Evolutionary conservation across 352 stramenopile genomes (phyloP).

Genomic region (Globisporangium canariense): DNA sequence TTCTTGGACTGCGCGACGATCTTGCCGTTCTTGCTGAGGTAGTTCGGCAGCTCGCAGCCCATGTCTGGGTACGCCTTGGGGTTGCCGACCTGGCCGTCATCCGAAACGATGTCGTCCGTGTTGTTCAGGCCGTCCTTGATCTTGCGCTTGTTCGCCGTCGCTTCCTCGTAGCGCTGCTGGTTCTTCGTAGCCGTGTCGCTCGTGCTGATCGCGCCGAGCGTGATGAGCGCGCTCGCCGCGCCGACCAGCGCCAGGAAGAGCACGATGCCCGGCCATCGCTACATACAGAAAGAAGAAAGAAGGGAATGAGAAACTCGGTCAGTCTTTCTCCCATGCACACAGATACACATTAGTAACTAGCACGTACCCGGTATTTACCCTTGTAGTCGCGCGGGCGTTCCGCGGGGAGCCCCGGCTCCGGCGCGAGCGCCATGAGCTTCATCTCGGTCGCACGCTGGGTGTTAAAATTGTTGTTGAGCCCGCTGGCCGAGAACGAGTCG

Average conservation of each 20-base stretch:
- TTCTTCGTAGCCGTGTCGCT: conserved; percentile 5
- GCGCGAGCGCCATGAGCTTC: conserved; percentile 52
- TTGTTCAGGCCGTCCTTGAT: conserved; percentile 32
- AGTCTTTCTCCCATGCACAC: background rate
- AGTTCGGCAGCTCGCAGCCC: conserved; percentile 26
- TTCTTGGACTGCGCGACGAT: conserved; percentile 28
- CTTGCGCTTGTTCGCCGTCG: conserved; percentile 19
- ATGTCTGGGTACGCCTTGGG: conserved; percentile 39
- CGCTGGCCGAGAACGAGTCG: background rate
- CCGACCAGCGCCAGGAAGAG: conserved; percentile 13
- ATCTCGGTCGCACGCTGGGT: conserved; percentile 49
- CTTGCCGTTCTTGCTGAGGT: conserved; percentile 26
- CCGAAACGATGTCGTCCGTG: conserved; percentile 25
- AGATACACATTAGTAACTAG: background rate
- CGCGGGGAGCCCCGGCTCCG: conserved; percentile 26
- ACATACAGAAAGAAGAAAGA: background rate
- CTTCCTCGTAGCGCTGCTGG: conserved; percentile 12
- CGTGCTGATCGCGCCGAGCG: conserved; percentile 12
- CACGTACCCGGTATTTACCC: conserved; percentile 49
- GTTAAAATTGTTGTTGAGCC: background rate
- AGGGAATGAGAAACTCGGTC: background rate
- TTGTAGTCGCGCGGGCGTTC: conserved; percentile 68
- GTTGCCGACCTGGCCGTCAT: conserved; percentile 55
- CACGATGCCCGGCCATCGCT: conserved; percentile 15
- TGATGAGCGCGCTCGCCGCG: conserved; percentile 12